A percentile compares a stretch with the other conserved stretches of the same genome.
phyloP scores from a whole-genome alignment of 768 basidiomycete genomes.

The Wakefieldia striispora region DNA sequence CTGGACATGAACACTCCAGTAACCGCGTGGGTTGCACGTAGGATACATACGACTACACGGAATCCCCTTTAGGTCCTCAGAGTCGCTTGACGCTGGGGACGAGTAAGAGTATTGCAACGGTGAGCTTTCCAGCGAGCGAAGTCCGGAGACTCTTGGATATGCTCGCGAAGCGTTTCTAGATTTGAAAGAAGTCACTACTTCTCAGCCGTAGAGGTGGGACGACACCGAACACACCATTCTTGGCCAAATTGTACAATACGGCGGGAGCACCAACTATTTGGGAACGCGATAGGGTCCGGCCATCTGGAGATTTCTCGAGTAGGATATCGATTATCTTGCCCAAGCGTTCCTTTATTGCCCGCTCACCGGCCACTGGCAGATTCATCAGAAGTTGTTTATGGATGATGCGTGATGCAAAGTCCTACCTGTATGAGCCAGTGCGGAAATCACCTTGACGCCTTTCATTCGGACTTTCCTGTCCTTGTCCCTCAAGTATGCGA shows the following conservation, averaged over 20 bases:
- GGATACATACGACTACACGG: too few species aligned
- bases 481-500: not conserved
- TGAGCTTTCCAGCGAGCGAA: not conserved
- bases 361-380: not conserved
- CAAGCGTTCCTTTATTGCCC: not conserved
- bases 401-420: not conserved
- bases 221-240: not conserved
- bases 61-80: too few species aligned
- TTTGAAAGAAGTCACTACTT: not conserved
- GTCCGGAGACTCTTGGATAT: not conserved
- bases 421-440: conserved; percentile 5
- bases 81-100: too few species aligned
- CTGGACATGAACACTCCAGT: too few species aligned
- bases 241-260: conserved; percentile 2
- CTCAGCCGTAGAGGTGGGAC: not conserved
- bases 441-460: conserved; percentile 1
- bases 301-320: not conserved
- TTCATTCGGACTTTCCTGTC: not conserved
- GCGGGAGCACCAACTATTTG: not conserved
- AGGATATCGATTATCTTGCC: conserved; percentile 2
- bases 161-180: conserved; percentile 1
- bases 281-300: not conserved
- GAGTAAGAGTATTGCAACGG: too few species aligned
- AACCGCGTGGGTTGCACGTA: too few species aligned
- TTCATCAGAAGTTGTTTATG: not conserved